phyloP scores from a whole-genome alignment of 495 filamentous ascomycete species.

The Rhypophila decipiens region DNA sequence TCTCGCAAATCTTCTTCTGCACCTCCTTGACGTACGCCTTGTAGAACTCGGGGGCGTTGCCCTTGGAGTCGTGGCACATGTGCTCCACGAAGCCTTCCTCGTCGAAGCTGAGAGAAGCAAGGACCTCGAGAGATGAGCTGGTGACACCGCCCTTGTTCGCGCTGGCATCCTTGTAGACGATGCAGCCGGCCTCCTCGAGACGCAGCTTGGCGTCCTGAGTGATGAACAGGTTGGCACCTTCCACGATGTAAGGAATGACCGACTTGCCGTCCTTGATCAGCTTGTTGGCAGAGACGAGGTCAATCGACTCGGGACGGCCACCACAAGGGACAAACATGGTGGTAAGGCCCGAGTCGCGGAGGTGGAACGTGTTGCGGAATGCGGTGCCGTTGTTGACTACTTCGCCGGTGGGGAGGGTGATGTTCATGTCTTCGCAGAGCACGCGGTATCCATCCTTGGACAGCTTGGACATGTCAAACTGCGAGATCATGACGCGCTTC shows the following conservation, averaged over 20 bases:
- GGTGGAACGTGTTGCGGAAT: slow-evolving; percentile 96
- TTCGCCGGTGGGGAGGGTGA: slow-evolving; percentile 81
- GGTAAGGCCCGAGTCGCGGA: slow-evolving; percentile 66
- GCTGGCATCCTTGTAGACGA: slow-evolving; percentile 95
- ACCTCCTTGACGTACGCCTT: slow-evolving; percentile 85
- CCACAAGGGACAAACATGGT: slow-evolving; percentile 95
- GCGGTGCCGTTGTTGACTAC: slow-evolving; percentile 81
- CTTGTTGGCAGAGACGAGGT: slow-evolving; percentile 75
- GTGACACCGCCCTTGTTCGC: slow-evolving; percentile 99
- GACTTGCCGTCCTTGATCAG: slow-evolving; percentile 81
- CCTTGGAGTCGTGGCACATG: slow-evolving; percentile 82
- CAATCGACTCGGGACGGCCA: slow-evolving; percentile 94
- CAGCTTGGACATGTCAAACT: slow-evolving; percentile 81
- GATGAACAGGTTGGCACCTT: slow-evolving; percentile 97
- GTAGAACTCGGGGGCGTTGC: slow-evolving; percentile 84
- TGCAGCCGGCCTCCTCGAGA: slow-evolving; percentile 85
- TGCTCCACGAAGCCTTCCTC: slow-evolving; percentile 80
- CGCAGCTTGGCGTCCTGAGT: slow-evolving; percentile 96
- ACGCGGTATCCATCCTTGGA: slow-evolving; percentile 85
- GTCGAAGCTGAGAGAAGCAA: slow-evolving; percentile 90
- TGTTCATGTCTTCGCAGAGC: slow-evolving; percentile 83
- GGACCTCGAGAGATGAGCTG: slow-evolving; percentile 93
- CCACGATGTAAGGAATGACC: slow-evolving; percentile 87
- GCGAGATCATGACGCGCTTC: slow-evolving; percentile 78
- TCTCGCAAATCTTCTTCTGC: slow-evolving; percentile 79